Percentiles rank a stretch among this genome's conserved stretches.
phyloP scores from a whole-genome alignment of 768 basidiomycete genomes.

The Suillus ampliporus region DNA sequence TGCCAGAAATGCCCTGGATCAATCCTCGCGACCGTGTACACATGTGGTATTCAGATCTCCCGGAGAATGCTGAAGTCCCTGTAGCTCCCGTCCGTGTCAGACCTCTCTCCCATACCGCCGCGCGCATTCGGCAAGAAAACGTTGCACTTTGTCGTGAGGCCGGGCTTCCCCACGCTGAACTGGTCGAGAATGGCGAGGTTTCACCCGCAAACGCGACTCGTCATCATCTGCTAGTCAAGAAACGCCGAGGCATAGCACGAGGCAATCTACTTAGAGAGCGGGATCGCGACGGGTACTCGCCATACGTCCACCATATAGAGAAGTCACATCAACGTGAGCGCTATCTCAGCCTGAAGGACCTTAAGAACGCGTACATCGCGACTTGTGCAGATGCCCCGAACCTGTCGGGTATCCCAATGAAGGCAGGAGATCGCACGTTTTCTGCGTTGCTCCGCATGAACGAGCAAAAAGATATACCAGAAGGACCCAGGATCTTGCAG shows the following conservation, averaged over 20 bases:
- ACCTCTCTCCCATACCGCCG: not conserved
- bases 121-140: constrained; percentile 22
- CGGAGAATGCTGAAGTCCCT: constrained; percentile 7
- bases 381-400: constrained; percentile 24
- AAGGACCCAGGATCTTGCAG: constrained; percentile 25
- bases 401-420: not conserved
- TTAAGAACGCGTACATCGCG: constrained; percentile 36
- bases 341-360: constrained; percentile 32
- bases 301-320: constrained; percentile 31
- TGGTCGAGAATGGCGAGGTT: constrained; percentile 7
- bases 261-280: constrained; percentile 14
- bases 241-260: constrained; percentile 12
- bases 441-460: constrained; percentile 7
- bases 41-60: constrained; percentile 18
- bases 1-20: constrained; percentile 1
- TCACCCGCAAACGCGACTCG: constrained; percentile 4
- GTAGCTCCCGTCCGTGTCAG: not conserved
- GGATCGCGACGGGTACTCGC: constrained; percentile 29
- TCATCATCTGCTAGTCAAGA: constrained; percentile 14
- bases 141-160: not conserved
- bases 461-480: constrained; percentile 16
- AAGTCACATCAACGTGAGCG: constrained; percentile 29
- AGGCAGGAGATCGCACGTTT: constrained; percentile 15
- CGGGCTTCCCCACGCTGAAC: constrained; percentile 6
- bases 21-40: constrained; percentile 6